Evolutionary conservation across 257 asterid species (phyloP).

Genomic region (Solanum peruvianum): DNA sequence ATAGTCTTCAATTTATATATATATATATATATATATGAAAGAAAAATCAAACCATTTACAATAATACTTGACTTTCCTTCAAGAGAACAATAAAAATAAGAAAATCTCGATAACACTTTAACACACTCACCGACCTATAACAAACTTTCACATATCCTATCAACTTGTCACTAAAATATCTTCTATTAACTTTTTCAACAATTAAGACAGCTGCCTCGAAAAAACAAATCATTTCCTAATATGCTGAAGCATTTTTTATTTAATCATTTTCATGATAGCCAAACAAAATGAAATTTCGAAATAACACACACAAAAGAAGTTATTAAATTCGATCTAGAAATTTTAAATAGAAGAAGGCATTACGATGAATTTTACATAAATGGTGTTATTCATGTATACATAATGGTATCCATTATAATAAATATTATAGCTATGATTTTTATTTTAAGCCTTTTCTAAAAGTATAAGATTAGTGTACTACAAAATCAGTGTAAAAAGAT

Average conservation of each 20-base stretch:
- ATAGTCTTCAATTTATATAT: no score
- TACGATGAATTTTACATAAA: background rate
- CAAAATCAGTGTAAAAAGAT: background rate
- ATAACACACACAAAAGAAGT: background rate
- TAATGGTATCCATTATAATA: background rate
- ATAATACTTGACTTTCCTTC: no score
- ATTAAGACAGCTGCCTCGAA: background rate
- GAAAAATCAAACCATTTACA: no score
- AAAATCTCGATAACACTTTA: no score
- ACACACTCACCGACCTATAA: no score
- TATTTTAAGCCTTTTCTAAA: background rate
- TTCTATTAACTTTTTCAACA: background rate
- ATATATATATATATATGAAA: no score
- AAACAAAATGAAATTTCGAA: background rate
- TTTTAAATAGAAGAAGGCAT: background rate
- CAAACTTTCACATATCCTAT: no score
- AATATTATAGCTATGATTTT: background rate
- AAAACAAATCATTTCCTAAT: no score
- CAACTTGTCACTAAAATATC: no score
- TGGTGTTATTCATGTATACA: background rate
- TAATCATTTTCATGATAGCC: background rate
- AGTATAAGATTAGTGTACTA: background rate
- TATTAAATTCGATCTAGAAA: background rate
- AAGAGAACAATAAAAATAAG: no score
- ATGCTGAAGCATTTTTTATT: background rate